Percentiles rank a stretch among this genome's conserved stretches.
phyloP scores from a whole-genome alignment of 2,329 filamentous ascomycete genomes.

The Talaromyces marneffei region DNA sequence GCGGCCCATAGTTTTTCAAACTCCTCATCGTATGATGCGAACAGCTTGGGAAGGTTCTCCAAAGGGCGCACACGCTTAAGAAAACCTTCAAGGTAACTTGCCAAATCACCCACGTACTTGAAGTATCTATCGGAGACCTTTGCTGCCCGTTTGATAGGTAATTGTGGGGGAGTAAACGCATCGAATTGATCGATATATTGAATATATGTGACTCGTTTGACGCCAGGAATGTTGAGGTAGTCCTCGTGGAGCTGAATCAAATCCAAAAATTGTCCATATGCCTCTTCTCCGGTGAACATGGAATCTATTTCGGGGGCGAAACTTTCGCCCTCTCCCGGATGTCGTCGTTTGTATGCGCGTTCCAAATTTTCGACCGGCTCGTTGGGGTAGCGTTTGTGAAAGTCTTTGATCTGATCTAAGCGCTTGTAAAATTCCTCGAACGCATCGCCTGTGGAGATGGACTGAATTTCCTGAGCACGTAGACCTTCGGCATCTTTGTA shows the following conservation, averaged over 20 bases:
- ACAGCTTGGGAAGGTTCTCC: conserved; percentile 75
- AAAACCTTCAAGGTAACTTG: conserved; percentile 80
- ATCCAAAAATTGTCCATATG: conserved; percentile 88
- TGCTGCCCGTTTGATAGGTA: conserved; percentile 69
- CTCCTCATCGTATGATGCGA: conserved; percentile 70
- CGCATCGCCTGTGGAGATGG: conserved; percentile 75
- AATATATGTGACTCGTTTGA: conserved; percentile 80
- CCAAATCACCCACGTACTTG: conserved; percentile 73
- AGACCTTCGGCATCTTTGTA: conserved; percentile 73
- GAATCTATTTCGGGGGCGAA: conserved; percentile 68
- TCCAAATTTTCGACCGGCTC: conserved; percentile 94
- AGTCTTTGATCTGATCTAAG: conserved; percentile 71
- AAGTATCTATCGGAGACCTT: conserved; percentile 94
- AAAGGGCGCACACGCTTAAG: conserved; percentile 78
- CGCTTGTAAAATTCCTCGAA: conserved; percentile 91
- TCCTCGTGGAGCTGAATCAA: conserved; percentile 76
- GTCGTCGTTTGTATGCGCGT: conserved; percentile 73
- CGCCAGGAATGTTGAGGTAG: conserved; percentile 81
- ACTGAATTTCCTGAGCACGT: conserved; percentile 72
- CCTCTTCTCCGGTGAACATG: conserved; percentile 94
- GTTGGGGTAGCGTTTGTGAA: conserved; percentile 86
- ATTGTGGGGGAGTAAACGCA: conserved; percentile 67
- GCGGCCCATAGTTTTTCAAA: conserved; percentile 79
- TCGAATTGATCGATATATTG: conserved; percentile 93
- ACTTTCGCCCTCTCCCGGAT: conserved; percentile 58